Evolutionary conservation across 2,329 filamentous ascomycete genomes (phyloP).

Genomic region (Trichoderma koningii): DNA sequence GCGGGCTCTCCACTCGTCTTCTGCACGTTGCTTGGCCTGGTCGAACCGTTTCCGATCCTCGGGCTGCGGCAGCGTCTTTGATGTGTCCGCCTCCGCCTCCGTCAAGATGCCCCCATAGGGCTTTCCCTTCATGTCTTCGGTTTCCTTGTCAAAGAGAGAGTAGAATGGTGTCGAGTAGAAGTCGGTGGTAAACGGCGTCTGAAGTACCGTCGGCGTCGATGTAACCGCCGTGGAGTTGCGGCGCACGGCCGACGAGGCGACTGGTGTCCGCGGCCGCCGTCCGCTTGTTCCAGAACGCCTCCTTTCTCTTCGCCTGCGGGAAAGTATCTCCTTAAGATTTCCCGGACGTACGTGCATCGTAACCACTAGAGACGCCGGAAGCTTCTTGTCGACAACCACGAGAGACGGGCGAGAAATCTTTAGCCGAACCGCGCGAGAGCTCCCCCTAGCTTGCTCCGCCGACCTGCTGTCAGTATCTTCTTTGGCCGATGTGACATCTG

Average conservation of each 20-base stretch:
- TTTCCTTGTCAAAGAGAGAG: conserved; percentile 84
- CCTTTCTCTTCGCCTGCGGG: conserved; percentile 40
- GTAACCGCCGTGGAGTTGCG: conserved; percentile 28
- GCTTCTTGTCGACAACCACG: conserved; percentile 46
- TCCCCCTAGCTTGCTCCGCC: conserved; percentile 37
- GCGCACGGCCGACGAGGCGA: conserved; percentile 32
- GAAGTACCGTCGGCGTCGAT: conserved; percentile 40
- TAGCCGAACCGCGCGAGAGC: conserved; percentile 61
- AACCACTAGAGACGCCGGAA: conserved; percentile 41
- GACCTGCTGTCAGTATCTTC: conserved; percentile 41
- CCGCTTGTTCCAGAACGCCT: conserved; percentile 34
- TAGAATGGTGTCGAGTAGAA: conserved; percentile 78
- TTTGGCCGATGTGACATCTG: conserved; percentile 44
- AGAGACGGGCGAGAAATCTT: conserved; percentile 48
- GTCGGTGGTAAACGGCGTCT: conserved; percentile 59
- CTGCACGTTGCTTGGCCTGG: conserved; percentile 83
- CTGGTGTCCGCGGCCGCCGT: conserved; percentile 34
- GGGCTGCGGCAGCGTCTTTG: conserved; percentile 78
- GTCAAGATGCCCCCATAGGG: conserved; percentile 93
- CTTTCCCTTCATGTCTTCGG: conserved; percentile 86
- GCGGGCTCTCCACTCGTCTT: conserved; percentile 83
- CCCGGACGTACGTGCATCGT: conserved; percentile 44
- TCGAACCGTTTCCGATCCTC: conserved; percentile 86
- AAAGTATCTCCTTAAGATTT: conserved; percentile 44
- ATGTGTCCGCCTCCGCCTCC: conserved; percentile 87